Evolutionary conservation across 495 filamentous ascomycete species (phyloP).

Genomic region (Apiosordaria backusii): DNA sequence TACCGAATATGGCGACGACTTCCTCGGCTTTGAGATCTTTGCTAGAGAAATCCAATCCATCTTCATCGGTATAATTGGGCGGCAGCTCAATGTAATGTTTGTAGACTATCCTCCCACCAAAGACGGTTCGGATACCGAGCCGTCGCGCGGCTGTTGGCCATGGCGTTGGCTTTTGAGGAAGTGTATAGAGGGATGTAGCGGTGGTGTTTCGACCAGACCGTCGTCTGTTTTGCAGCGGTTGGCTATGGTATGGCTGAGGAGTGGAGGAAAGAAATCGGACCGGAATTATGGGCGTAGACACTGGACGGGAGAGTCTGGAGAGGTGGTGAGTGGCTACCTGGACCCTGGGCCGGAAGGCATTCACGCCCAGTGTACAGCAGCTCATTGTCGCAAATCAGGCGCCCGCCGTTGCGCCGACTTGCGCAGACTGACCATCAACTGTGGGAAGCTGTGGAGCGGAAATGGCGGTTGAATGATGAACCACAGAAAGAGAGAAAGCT

Average conservation of each 20-base stretch:
- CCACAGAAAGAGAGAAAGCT: background rate
- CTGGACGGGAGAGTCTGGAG: conserved; percentile 13
- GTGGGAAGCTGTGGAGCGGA: background rate
- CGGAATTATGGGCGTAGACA: conserved; percentile 7
- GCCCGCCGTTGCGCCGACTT: conserved; percentile 25
- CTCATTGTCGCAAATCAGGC: conserved; percentile 29
- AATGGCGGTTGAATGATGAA: background rate
- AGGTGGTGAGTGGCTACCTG: conserved; percentile 26
- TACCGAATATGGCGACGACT: conserved; percentile 62
- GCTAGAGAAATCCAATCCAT: conserved; percentile 46
- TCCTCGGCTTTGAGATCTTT: conserved; percentile 50
- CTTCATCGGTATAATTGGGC: conserved; percentile 41
- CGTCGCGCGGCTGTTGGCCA: conserved; percentile 21
- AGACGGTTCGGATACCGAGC: conserved; percentile 26
- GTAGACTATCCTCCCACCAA: conserved; percentile 28
- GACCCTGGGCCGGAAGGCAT: conserved; percentile 30
- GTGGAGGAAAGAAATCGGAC: conserved; percentile 20
- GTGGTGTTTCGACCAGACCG: background rate
- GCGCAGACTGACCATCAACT: conserved; percentile 29
- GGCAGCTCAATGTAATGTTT: conserved; percentile 46
- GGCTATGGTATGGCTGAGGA: background rate
- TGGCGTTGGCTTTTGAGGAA: background rate
- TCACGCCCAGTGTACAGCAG: conserved; percentile 30
- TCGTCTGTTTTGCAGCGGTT: background rate
- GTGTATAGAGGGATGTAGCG: background rate